Conservation (phyloP, 2,329 filamentous ascomycete genomes). For the Gliomastix tumulicola region DNA sequence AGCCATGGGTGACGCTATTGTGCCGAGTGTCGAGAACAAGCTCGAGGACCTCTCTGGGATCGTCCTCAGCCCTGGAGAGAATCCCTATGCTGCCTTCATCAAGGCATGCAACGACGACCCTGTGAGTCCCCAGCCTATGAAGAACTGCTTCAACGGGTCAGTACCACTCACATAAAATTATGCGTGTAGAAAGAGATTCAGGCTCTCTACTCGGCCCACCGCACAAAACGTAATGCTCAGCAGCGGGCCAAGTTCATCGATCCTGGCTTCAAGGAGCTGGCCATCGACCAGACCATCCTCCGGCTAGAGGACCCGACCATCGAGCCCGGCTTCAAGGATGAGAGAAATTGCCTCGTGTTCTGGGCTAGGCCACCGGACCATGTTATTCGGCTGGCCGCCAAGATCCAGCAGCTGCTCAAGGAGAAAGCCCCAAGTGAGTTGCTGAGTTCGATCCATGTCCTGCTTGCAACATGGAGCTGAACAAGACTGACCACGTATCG, state of each 20-base stretch:
- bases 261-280: conserved; percentile 60
- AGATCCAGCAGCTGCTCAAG: conserved; percentile 61
- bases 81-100: conserved; percentile 73
- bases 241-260: conserved; percentile 70
- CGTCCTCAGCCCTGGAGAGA: conserved; percentile 45
- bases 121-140: conserved; percentile 35
- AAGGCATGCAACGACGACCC: conserved; percentile 57
- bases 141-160: not conserved
- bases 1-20: conserved; percentile 1
- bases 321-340: conserved; percentile 65
- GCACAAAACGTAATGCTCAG: conserved; percentile 66
- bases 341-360: conserved; percentile 75
- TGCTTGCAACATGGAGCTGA: too few relatives aligned
- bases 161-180: not conserved
- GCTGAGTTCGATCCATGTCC: too few relatives aligned
- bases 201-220: conserved; percentile 65
- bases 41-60: conserved; percentile 49
- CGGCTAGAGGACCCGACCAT: conserved; percentile 58
- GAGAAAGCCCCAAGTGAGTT: conserved; percentile 62
- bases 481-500: too few relatives aligned
- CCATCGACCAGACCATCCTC: conserved; percentile 68
- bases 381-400: conserved; percentile 58
- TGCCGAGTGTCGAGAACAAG: conserved; percentile 35
- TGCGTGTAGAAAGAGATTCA: conserved; percentile 57
- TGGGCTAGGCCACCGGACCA: conserved; percentile 78